Evolutionary conservation across 192 early-diverging fungal species (phyloP), one percentile per base, ranked within the genome.

Genomic region (Mortierella antarctica): DNA sequence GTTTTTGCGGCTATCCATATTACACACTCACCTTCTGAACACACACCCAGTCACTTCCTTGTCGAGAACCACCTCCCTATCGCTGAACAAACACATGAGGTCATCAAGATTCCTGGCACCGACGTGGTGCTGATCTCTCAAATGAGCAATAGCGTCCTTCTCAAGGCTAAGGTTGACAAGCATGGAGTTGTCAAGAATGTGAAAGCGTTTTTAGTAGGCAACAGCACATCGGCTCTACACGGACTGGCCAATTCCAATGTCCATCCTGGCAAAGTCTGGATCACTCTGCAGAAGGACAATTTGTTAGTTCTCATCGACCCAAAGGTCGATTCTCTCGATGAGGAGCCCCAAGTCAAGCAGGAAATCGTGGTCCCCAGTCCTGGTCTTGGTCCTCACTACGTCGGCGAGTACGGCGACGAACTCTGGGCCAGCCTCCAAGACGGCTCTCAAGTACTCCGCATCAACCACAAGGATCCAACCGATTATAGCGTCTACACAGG

Each of bases 361-460:
- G 65, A 67, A 9, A 66, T 74, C 14, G 17, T 18, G 20, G 65
- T 74, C 10, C 73, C 73, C 2, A 5, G 40, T 2, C 51, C 59
- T 13, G 73, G 73, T 49, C n/a, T 54, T 7, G 73, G 73, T 39
- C 73, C 73, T 20, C 73, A 74, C 14, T 74, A 74, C 42, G 44
- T 74, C 18, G 65, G 73, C 31, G 73, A 74, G 14, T 74, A 74
- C 20, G 73, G 45, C 4, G 42, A 67, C 10, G 59, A 74, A 6
- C 65, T 74, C n/a, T 74, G 73, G 73, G 59, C 61, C 13, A 47
- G 57, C 46, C 50, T 74, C 9, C 48, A 74, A 52, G 73, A 74
- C 50, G 62, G 64, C 17, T 51, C 41, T 3, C 42, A 65, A 4
- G 73, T 74, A 4, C 50, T 67, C 57, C 73, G 73, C 1, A 62